Evolutionary conservation across 2,329 filamentous ascomycete genomes (phyloP), one percentile per base, ranked within the genome.

Genomic region (Colletotrichum lentis): DNA sequence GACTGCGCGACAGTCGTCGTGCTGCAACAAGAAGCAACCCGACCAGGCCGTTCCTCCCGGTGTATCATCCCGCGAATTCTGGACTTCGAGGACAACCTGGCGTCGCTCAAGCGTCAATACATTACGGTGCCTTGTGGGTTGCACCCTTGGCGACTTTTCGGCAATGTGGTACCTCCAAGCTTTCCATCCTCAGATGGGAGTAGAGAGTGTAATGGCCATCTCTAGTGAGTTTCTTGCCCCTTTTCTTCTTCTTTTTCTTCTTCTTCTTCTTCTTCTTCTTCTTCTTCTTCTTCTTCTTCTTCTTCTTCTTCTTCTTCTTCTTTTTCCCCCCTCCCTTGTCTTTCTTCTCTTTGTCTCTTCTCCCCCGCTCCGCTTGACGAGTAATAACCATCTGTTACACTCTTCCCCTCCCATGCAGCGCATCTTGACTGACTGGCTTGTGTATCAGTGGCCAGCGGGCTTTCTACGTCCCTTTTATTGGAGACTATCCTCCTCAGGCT

Each of bases 61-160:
- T 3, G 60, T 24, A 3, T 7, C 58, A 10, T 69, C 69, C 0
- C 54, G 37, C 2, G 64, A 24, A 8, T 81, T 81, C 55, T 81
- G 80, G 80, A 27, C 54, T 1, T 77, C 76, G 0, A 62, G 37
- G 1, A 43, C 74, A 1, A 74, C 77, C 0, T 88, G 85, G 85
- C 78, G 76, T 31, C 77, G 85, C n/a, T 83, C 85, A 0, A 76
- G 77, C 0, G 73, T 88, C 70, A 88, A 88, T 71, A 88, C 86
- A 0, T 73, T 85, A 3, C 83, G 85, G 7, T 88, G 86, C 67
- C 78, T 88, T 1, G 75, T 84, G 2, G 85, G 86, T 8, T 88
- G 86, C 70, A 86, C 85, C 0, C 49, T 77, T 0, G 85, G 85
- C n/a, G 85, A 88, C 72, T 87, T 87, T 68, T 81, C 83, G 1